These are phyloP conservation scores for Polytolypa hystricis DNA, from an alignment of 2,329 filamentous ascomycete species.

Conservation along the genomic window DNA sequence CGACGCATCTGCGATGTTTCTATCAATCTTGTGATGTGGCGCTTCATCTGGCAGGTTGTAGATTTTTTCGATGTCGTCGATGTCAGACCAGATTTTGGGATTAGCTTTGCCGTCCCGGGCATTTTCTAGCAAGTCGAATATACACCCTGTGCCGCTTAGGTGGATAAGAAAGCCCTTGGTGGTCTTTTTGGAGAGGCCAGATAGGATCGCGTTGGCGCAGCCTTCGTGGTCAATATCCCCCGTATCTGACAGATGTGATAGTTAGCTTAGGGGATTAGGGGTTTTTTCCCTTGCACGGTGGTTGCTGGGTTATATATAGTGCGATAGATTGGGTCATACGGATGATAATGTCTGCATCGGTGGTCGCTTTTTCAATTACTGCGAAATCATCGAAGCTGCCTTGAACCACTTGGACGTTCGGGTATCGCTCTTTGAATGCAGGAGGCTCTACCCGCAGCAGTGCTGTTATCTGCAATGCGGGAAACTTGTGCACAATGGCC, in stretches of 20 bases:
- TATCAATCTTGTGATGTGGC: conserved; percentile 5
- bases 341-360: conserved; percentile 36
- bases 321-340: conserved; percentile 1
- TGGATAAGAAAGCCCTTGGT: conserved; percentile 6
- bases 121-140: conserved; percentile 2
- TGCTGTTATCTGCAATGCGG: conserved; percentile 5
- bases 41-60: conserved; percentile 4
- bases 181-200: conserved; percentile 5
- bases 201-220: conserved; percentile 7
- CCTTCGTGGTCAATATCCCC: conserved; percentile 9
- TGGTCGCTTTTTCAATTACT: conserved; percentile 31
- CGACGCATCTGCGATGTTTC: conserved; percentile 7
- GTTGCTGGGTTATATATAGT: neutral
- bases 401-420: conserved; percentile 38
- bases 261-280: neutral
- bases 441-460: conserved; percentile 5
- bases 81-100: conserved; percentile 7
- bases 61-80: conserved; percentile 4
- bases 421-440: conserved; percentile 19
- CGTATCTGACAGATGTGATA: conserved; percentile 5
- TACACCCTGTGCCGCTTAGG: conserved; percentile 5
- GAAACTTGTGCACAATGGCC: conserved; percentile 6
- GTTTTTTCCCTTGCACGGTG: neutral
- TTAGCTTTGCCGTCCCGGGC: conserved; percentile 5
- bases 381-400: conserved; percentile 34